Evolutionary conservation across 345 rosid species (phyloP).

Genomic region (Bruguiera sexangula): DNA sequence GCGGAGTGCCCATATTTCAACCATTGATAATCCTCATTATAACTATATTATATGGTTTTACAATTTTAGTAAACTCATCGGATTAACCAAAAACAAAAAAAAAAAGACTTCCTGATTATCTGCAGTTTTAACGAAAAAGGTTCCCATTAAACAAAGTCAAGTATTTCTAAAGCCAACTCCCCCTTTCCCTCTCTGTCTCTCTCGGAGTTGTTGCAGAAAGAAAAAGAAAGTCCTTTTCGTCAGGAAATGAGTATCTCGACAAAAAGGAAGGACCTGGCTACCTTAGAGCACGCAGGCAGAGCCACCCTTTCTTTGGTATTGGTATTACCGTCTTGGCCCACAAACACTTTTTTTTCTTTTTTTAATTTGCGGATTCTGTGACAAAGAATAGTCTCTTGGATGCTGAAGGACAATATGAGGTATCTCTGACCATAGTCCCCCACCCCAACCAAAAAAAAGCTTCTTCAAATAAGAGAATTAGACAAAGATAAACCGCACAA

Average conservation of each 20-base stretch:
- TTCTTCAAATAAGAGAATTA: constrained; percentile 16
- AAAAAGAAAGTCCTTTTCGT: constrained; percentile 16
- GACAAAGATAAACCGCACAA: constrained; percentile 49
- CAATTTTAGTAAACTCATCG: neutral
- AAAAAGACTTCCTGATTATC: constrained; percentile 25
- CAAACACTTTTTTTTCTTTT: neutral
- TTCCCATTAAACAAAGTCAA: constrained; percentile 13
- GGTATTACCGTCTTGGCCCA: constrained; percentile 15
- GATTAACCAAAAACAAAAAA: neutral
- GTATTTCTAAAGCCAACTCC: constrained; percentile 13
- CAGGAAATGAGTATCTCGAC: constrained; percentile 22
- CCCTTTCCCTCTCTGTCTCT: neutral
- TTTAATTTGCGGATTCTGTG: constrained; percentile 39
- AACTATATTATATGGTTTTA: constrained; percentile 1
- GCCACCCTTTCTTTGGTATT: constrained; percentile 23
- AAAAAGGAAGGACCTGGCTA: constrained; percentile 28
- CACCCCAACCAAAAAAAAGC: neutral
- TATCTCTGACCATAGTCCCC: constrained; percentile 16
- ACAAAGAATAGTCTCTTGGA: constrained; percentile 40
- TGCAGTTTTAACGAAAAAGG: constrained; percentile 28
- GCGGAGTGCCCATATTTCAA: neutral
- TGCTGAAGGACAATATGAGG: constrained; percentile 39
- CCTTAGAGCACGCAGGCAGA: constrained; percentile 15
- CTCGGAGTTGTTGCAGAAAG: constrained; percentile 1
- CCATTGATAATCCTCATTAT: neutral